Evolutionary conservation across 1,139 yeast genomes (phyloP), one percentile per base, ranked within the genome.

Genomic region (Debaryomyces sp.): DNA sequence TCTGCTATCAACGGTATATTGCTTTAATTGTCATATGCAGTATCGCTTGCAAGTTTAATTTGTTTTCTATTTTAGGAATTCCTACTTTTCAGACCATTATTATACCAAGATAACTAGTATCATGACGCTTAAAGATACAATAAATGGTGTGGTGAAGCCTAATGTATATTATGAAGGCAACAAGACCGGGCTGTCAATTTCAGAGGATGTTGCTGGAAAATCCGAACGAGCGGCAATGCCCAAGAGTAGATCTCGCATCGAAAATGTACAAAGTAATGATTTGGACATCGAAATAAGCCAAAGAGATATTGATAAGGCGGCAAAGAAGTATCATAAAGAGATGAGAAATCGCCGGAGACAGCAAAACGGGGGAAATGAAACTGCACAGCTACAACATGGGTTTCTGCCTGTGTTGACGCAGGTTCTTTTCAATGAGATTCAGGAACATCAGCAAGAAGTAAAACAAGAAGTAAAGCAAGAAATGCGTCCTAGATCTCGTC

Each of bases 231-330:
- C 35, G 30, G 36, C 23, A 30, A 30, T 30, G 9, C 4, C 18
- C 15, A 21, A 15, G 18, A 21, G 23, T n/a, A 22, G 21, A 26
- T n/a, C n/a, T 21, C 29, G 13, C 29, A 21, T 10, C 18, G 13
- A 30, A 13, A 18, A 29, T 22, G 27, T n/a, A n/a, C 26, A 13
- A 26, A 22, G 30, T 21, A n/a, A 30, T n/a, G 23, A 23, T 15
- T 23, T 34, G 21, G 18, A 34, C 8, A 6, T 35, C 18, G 38
- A 44, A 13, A 33, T 38, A 26, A 17, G 23, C 46, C 43, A 44
- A 35, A 37, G 38, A 8, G 46, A 44, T 24, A 44, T 44, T 13
- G 46, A 44, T 33, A 13, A 18, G 17, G 43, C 46, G 6, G 46
- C 46, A 7, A 29, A 22, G 23, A 30, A 44, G 32, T 44, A 37